phyloP scores from a whole-genome alignment of 345 rosid species.

The Isatis tinctoria region DNA sequence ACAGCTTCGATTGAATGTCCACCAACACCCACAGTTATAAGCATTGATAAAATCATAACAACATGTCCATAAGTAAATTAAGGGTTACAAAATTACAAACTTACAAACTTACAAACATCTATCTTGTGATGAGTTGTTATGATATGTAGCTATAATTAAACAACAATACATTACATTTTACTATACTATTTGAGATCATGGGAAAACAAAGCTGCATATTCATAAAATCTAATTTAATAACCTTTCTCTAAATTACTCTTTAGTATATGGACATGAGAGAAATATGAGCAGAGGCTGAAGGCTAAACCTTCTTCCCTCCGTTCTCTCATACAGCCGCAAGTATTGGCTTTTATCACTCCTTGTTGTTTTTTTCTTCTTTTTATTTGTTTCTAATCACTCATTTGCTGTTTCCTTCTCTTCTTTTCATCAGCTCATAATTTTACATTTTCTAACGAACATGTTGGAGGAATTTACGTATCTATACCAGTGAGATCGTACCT shows the following conservation, averaged over 20 bases:
- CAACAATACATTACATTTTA: slow-evolving; percentile 5
- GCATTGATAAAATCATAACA: neutral
- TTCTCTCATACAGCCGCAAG: slow-evolving; percentile 5
- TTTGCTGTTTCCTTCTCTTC: slow-evolving; percentile 17
- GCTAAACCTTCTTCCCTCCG: slow-evolving; percentile 85
- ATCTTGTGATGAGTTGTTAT: neutral
- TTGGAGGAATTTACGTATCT: slow-evolving; percentile 64
- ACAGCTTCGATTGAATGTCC: neutral
- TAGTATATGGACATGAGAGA: slow-evolving; percentile 43
- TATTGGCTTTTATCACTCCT: slow-evolving; percentile 9
- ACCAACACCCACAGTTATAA: neutral
- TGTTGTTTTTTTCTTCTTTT: neutral
- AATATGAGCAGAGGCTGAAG: slow-evolving; percentile 75
- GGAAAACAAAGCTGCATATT: neutral
- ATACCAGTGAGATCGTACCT: slow-evolving; percentile 66
- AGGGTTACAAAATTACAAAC: slow-evolving; percentile 14
- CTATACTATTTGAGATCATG: slow-evolving; percentile 11
- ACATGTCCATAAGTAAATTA: slow-evolving; percentile 8
- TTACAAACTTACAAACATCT: neutral
- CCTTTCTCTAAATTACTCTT: slow-evolving; percentile 18
- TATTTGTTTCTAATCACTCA: slow-evolving; percentile 16
- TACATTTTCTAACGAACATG: slow-evolving; percentile 67
- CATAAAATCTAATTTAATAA: neutral
- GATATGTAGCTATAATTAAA: slow-evolving; percentile 11
- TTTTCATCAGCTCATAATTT: slow-evolving; percentile 45